Conservation (phyloP, 2,329 filamentous ascomycete genomes). For the Pestalotiopsis sp. region DNA sequence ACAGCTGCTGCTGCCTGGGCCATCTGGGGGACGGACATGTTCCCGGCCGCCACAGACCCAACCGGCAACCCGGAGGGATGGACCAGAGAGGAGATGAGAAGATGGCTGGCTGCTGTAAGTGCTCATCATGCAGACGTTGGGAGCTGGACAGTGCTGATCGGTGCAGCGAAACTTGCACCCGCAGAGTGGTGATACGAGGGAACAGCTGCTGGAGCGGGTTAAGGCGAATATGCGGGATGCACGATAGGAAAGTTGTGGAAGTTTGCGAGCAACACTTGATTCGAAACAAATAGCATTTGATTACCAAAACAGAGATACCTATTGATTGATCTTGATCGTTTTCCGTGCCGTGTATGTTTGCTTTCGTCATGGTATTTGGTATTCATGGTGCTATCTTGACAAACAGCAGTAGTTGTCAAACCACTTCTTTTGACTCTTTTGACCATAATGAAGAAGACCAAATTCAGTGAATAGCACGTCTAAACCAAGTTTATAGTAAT, state of each 20-base stretch:
- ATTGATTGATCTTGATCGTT: not conserved
- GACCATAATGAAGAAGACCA: too few relatives aligned
- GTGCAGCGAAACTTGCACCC: conserved; percentile 66
- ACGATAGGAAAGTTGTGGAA: not conserved
- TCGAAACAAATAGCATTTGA: not conserved
- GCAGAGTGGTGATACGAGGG: conserved; percentile 58
- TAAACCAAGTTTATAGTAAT: too few relatives aligned
- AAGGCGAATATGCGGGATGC: conserved; percentile 64
- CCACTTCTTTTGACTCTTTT: too few relatives aligned
- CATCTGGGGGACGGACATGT: conserved; percentile 85
- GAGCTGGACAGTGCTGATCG: not conserved
- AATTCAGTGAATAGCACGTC: too few relatives aligned
- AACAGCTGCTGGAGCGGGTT: conserved; percentile 69
- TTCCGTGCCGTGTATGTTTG: not conserved
- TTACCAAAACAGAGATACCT: not conserved
- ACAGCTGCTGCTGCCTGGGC: conserved; percentile 80
- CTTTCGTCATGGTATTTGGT: not conserved
- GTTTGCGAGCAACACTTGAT: not conserved
- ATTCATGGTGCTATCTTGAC: too few relatives aligned
- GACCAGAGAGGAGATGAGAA: conserved; percentile 77
- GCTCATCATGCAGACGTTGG: not conserved
- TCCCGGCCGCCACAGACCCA: conserved; percentile 76
- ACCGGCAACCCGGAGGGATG: conserved; percentile 71
- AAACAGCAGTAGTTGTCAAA: too few relatives aligned
- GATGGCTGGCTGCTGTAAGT: conserved; percentile 81